phyloP scores from a whole-genome alignment of 1,284 basidiomycete species.

The Pterula multifida region DNA sequence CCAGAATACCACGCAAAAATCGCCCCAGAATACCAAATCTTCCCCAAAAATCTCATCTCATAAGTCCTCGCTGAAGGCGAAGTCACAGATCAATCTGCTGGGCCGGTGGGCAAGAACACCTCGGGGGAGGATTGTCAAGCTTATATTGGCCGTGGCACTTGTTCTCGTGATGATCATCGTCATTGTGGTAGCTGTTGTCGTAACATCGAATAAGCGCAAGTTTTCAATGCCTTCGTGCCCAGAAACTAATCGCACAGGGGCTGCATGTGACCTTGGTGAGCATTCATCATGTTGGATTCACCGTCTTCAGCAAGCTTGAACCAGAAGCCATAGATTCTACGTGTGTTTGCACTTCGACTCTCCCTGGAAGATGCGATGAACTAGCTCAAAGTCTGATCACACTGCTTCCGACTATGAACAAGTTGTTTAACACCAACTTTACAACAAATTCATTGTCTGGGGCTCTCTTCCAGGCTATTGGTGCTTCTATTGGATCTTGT shows the following conservation, averaged over 20 bases:
- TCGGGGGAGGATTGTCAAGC: constrained; percentile 15
- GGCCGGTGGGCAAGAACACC: background rate
- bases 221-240: constrained; percentile 20
- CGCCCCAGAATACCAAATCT: background rate
- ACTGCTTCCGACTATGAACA: constrained; percentile 37
- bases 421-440: constrained; percentile 35
- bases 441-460: constrained; percentile 16
- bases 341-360: constrained; percentile 42
- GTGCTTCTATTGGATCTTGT: constrained; percentile 38
- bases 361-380: constrained; percentile 32
- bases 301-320: too few relatives aligned
- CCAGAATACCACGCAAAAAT: background rate
- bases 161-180: constrained; percentile 26
- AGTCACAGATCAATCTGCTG: background rate
- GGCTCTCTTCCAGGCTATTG: constrained; percentile 34
- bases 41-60: background rate
- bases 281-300: constrained; percentile 7
- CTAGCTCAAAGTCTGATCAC: constrained; percentile 39
- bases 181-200: constrained; percentile 27
- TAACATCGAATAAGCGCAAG: constrained; percentile 21
- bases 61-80: background rate
- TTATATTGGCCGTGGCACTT: constrained; percentile 19
- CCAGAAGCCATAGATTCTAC: constrained; percentile 33
- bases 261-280: constrained; percentile 42
- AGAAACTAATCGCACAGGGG: constrained; percentile 28